A percentile compares a stretch with the other conserved stretches of the same genome.
phyloP scores from a whole-genome alignment of 2,329 filamentous ascomycete genomes.

The Claviceps sp. region DNA sequence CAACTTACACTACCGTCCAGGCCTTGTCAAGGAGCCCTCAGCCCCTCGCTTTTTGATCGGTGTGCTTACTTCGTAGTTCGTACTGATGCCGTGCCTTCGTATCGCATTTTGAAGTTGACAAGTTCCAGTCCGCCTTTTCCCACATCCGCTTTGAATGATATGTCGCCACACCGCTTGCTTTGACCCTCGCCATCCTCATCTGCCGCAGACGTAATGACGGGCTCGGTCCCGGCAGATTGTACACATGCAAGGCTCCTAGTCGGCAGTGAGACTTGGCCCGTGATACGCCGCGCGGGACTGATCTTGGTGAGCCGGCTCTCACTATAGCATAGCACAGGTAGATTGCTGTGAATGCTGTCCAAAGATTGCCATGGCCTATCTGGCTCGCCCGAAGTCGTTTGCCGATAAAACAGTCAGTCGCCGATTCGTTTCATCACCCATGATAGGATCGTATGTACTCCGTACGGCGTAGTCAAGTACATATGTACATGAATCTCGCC shows the following conservation, averaged over 20 bases:
- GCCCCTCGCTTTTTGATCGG: too few species aligned
- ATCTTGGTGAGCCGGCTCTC: conserved; percentile 64
- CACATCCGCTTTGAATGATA: conserved; percentile 64
- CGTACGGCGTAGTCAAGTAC: conserved; percentile 53
- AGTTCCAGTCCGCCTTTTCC: conserved; percentile 51
- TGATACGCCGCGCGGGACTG: conserved; percentile 51
- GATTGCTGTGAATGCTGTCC: conserved; percentile 76
- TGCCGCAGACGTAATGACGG: conserved; percentile 67
- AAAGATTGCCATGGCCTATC: conserved; percentile 81
- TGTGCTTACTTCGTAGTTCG: too few species aligned
- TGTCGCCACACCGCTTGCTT: conserved; percentile 52
- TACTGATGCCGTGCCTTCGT: too few species aligned
- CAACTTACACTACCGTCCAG: background rate
- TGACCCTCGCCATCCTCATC: conserved; percentile 50
- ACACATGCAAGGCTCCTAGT: conserved; percentile 71
- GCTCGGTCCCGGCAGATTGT: conserved; percentile 58
- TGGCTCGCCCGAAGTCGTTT: conserved; percentile 52
- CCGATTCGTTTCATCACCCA: conserved; percentile 52
- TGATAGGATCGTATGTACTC: conserved; percentile 27
- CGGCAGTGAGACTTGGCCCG: conserved; percentile 63
- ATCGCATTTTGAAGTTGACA: conserved; percentile 47
- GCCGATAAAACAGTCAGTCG: conserved; percentile 57
- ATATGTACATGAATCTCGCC: conserved; percentile 51
- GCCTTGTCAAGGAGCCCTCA: background rate
- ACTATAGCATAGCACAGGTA: conserved; percentile 37